Percentiles rank a stretch among this genome's conserved stretches.
phyloP scores from a whole-genome alignment of 805 yeast genomes.

The Komagataella phaffii region DNA sequence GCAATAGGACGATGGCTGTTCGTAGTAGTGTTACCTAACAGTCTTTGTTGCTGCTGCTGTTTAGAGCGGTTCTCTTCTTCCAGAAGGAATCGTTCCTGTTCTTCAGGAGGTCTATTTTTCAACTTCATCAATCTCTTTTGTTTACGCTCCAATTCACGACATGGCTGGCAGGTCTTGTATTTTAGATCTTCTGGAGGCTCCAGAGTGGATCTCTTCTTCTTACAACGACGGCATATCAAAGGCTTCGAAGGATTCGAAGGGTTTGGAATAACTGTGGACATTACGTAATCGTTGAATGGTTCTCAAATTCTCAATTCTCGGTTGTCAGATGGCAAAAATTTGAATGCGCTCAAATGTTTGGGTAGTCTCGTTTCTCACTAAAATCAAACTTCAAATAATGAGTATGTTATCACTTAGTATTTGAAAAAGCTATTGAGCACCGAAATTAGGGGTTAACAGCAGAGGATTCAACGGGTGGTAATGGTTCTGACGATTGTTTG shows the following conservation, averaged over 20 bases:
- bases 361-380: background rate
- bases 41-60: background rate
- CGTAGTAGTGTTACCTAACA: background rate
- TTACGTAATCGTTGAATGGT: background rate
- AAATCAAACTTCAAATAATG: background rate
- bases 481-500: background rate
- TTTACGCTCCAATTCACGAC: constrained; percentile 39
- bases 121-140: constrained; percentile 13
- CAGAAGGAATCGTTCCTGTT: background rate
- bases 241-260: background rate
- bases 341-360: background rate
- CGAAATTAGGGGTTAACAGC: background rate
- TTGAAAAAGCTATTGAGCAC: background rate
- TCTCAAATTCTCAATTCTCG: background rate
- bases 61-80: background rate
- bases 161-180: constrained; percentile 45
- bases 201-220: constrained; percentile 38
- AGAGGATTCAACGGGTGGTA: background rate
- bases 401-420: background rate
- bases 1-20: background rate
- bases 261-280: background rate
- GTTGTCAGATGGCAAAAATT: background rate
- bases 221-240: constrained; percentile 37
- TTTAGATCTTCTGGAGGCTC: constrained; percentile 44
- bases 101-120: background rate